Evolutionary conservation across 139 green algal genomes (phyloP), one percentile per base, ranked within the genome.

Genomic region (Tetraselmis striata): DNA sequence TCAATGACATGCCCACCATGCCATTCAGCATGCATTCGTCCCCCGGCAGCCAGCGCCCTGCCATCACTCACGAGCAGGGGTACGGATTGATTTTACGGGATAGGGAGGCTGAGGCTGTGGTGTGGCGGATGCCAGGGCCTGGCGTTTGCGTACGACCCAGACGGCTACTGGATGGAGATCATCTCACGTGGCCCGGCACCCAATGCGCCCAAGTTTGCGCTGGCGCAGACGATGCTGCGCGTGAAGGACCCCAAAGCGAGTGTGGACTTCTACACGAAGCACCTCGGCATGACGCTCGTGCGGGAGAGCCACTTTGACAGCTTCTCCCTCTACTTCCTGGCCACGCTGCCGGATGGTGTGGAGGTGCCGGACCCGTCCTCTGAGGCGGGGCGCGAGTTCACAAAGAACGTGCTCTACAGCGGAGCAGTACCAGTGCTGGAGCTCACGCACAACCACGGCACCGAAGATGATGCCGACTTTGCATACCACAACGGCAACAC

Each of bases 361-460:
- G n/a, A 77, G 74, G 74, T 28, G 22, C 45, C 45, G 5, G 45
- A 67, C 45, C 45, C 45, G 5, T 5, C 25, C 74, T 29, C 74
- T 2, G n/a, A 85, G 83, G 76, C 82, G 27, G 27, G 77, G 26
- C 22, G 83, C 1, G 59, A 86, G 67, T 88, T 79, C 81, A 81
- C 45, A 67, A 67, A 67, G 45, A 67, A 67, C 18, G 45, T 67
- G 5, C 45, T 67, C 45, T 29, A 77, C 74, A 18, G 23, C 2
- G 74, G 74, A 28, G 22, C 26, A 22, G 74, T 31, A 28, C 26
- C 26, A 18, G 74, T 67, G 45, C 76, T 97, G 45, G 94, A 97
- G 88, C 88, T 98, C 75, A 97, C 94, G 0, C 93, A 97, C 89
- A 98, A 98, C 87, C 94, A 87, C 83, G 94, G 94, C n/a, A 96